Base-by-base conservation (phyloP, 2,329 filamentous ascomycete genomes). In the Epichloe scottii region DNA sequence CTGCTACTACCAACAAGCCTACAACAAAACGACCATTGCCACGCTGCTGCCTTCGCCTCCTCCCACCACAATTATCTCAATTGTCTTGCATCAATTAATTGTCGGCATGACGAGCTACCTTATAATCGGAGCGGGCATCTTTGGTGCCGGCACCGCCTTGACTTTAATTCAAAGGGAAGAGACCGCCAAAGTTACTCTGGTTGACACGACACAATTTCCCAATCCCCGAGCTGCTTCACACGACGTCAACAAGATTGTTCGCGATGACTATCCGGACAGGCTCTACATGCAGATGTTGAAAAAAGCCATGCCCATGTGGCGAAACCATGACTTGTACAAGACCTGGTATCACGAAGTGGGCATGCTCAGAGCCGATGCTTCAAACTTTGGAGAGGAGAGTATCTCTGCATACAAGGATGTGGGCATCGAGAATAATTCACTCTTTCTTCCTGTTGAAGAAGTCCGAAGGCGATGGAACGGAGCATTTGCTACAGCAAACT, bases 311-410 rank as follows among this genome's bases (percentile, higher is more conserved):
- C 61, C 63, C 17, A 56, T 60, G 48, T 71, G 69, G 69, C 60
- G 66, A 37, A 46, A 56, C 17, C 69, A 76, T 46, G 70, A 72
- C 1, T 67, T 81, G n/a, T 78, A 77, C 65, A 70, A 69, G 46
- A 50, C 59, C 4, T 74, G 68, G 54, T 83, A 80, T 59, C 76
- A 82, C 58, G 71, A 76, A 56, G 77, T 77, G 0, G 79, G 80
- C 10, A 79, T 79, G 77, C 60, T 70, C 5, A 62, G 68, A 35
- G 68, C 62, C 10, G 68, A 71, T 51, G 53, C 62, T 1, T 63
- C 63, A 30, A 68, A 73, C 44, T 69, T 78, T 52, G 72, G 73
- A 2, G 58, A 64, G 17, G 64, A 70, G 37, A 65, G 80, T 45
- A 58, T 77, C 1, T 57, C 68, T 3, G 63, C 65, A 0, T 64